These are phyloP conservation scores for Escovopsis weberi DNA, from an alignment of 2,329 filamentous ascomycete species.

Conservation along the genomic window DNA sequence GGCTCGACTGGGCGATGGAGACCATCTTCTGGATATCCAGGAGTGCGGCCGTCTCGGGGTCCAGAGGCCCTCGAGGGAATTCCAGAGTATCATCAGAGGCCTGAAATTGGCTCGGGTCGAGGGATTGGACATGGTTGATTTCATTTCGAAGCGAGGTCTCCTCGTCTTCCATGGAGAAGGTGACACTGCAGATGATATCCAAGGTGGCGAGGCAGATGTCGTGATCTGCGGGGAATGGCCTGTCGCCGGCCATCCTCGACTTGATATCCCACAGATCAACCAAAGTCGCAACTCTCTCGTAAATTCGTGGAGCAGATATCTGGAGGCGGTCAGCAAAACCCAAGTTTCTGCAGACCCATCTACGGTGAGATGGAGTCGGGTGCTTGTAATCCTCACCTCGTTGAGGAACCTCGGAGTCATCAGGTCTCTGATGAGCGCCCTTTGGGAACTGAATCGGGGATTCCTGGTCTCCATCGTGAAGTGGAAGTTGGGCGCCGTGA, in stretches of 20 bases:
- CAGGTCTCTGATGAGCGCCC: slow-evolving; percentile 20
- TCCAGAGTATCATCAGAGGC: slow-evolving; percentile 3
- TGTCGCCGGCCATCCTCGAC: slow-evolving; percentile 10
- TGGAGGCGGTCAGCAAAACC: slow-evolving; percentile 5
- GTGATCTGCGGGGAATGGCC: slow-evolving; percentile 17
- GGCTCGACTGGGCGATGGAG: slow-evolving; percentile 11
- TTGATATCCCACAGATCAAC: slow-evolving; percentile 22
- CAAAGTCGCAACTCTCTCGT: slow-evolving; percentile 16
- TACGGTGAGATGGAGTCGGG: too few relatives aligned
- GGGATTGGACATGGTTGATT: slow-evolving; percentile 3
- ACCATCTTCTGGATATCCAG: slow-evolving; percentile 14
- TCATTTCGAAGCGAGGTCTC: slow-evolving; percentile 8
- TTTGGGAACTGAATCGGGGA: slow-evolving; percentile 18
- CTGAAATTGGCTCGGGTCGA: not conserved
- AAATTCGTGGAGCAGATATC: slow-evolving; percentile 21
- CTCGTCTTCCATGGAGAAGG: slow-evolving; percentile 17
- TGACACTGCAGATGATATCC: slow-evolving; percentile 21
- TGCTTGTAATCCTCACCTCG: slow-evolving; percentile 7
- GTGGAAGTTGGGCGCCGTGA: slow-evolving; percentile 16
- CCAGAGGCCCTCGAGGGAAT: slow-evolving; percentile 7
- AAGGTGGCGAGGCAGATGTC: slow-evolving; percentile 20
- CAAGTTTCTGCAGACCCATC: not conserved
- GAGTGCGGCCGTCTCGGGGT: slow-evolving; percentile 10
- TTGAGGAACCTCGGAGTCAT: slow-evolving; percentile 23
- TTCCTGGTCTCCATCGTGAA: slow-evolving; percentile 19